phyloP scores from a whole-genome alignment of 176 grass and related monocot genomes.

The Avena insularis region DNA sequence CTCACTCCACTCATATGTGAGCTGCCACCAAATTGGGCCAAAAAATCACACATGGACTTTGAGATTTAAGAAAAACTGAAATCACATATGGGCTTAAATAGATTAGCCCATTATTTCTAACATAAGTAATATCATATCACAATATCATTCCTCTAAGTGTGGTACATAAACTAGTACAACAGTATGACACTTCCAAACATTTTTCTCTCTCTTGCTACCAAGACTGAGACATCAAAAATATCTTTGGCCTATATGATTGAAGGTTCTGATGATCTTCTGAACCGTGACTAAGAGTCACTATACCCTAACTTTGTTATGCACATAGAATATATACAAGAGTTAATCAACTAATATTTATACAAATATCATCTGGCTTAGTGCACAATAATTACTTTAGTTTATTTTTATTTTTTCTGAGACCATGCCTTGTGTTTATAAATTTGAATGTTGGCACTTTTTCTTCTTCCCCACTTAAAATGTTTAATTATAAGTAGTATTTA shows the following conservation, averaged over 20 bases:
- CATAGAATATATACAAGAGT: background rate
- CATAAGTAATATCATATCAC: background rate
- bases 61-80: too few species aligned
- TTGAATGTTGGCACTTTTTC: background rate
- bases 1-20: too few species aligned
- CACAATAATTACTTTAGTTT: too few species aligned
- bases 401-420: too few species aligned
- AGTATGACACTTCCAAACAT: background rate
- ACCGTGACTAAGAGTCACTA: background rate
- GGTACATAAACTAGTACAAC: background rate
- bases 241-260: background rate
- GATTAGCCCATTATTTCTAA: too few species aligned
- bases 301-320: background rate
- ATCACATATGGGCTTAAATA: too few species aligned
- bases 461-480: too few species aligned
- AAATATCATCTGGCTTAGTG: background rate
- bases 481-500: background rate
- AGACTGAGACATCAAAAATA: too few species aligned
- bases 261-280: constrained; percentile 16
- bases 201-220: too few species aligned
- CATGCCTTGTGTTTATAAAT: too few species aligned
- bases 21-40: too few species aligned
- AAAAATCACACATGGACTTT: too few species aligned
- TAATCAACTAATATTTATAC: background rate
- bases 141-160: background rate